These are phyloP conservation scores for Prunus armeniaca DNA, from an alignment of 306 rosid genomes.

Conservation along the genomic window DNA sequence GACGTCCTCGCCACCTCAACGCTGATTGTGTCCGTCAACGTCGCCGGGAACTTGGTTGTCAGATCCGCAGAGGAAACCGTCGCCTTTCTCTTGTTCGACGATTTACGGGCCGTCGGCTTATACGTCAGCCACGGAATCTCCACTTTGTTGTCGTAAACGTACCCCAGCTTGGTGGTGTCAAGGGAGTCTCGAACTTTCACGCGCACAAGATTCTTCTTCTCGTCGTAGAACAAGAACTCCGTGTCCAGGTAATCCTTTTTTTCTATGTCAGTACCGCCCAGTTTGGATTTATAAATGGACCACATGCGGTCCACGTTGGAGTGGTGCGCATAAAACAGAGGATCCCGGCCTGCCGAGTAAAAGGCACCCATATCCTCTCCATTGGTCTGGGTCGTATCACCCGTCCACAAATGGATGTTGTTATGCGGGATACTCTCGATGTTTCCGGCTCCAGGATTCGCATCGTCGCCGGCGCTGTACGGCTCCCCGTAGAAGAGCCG, in stretches of 20 bases:
- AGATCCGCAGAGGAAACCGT: neutral
- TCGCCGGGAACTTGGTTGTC: slow-evolving; percentile 32
- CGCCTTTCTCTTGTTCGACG: neutral
- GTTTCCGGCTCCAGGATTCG: slow-evolving; percentile 52
- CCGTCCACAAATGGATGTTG: slow-evolving; percentile 52
- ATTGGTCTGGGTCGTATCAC: slow-evolving; percentile 42
- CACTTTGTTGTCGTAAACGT: slow-evolving; percentile 51
- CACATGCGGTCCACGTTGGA: slow-evolving; percentile 73
- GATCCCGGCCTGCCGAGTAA: slow-evolving; percentile 71
- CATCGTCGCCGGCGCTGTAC: slow-evolving; percentile 49
- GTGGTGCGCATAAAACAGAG: slow-evolving; percentile 61
- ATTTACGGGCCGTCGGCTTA: slow-evolving; percentile 40
- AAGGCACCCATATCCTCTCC: slow-evolving; percentile 68
- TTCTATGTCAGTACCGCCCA: slow-evolving; percentile 42
- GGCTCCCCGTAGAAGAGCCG: slow-evolving; percentile 49
- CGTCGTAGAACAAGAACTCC: slow-evolving; percentile 67
- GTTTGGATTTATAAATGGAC: slow-evolving; percentile 52
- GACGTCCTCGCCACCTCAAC: slow-evolving; percentile 53
- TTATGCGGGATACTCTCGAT: slow-evolving; percentile 64
- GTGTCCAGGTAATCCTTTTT: slow-evolving; percentile 55
- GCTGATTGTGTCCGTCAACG: slow-evolving; percentile 35
- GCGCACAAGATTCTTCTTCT: slow-evolving; percentile 53
- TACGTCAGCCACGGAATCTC: slow-evolving; percentile 54
- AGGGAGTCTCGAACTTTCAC: slow-evolving; percentile 70
- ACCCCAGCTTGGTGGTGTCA: slow-evolving; percentile 49